These are phyloP conservation scores for Taphrina deformans DNA, from an alignment of 1,139 yeast genomes.

Conservation along the genomic window DNA sequence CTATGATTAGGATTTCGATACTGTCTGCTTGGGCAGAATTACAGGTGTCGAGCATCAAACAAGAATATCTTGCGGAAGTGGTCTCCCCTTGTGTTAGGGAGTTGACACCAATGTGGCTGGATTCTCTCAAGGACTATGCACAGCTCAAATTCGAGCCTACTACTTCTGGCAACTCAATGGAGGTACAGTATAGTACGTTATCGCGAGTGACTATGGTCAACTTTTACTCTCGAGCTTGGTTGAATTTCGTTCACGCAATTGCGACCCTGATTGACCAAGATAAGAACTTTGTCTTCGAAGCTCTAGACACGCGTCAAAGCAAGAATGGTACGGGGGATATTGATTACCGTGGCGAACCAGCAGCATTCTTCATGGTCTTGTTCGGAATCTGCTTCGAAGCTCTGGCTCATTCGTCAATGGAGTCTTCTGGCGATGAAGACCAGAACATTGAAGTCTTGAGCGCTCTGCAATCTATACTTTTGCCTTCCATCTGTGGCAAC, in stretches of 20 bases:
- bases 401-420: slow-evolving; percentile 47
- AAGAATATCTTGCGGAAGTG: slow-evolving; percentile 50
- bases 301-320: slow-evolving; percentile 46
- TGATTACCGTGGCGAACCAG: slow-evolving; percentile 56
- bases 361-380: slow-evolving; percentile 74
- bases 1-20: slow-evolving; percentile 66
- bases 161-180: slow-evolving; percentile 32
- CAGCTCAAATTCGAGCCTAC: slow-evolving; percentile 63
- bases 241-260: slow-evolving; percentile 73
- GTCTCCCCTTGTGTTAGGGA: slow-evolving; percentile 61
- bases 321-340: slow-evolving; percentile 40
- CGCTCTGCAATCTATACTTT: slow-evolving; percentile 61
- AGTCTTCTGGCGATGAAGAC: slow-evolving; percentile 24
- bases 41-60: slow-evolving; percentile 52
- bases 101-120: slow-evolving; percentile 76
- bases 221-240: slow-evolving; percentile 58
- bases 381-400: slow-evolving; percentile 84
- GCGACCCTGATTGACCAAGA: slow-evolving; percentile 64
- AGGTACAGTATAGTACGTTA: slow-evolving; percentile 26
- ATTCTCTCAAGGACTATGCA: slow-evolving; percentile 72
- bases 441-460: slow-evolving; percentile 52
- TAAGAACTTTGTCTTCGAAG: slow-evolving; percentile 49
- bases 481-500: slow-evolving; percentile 58
- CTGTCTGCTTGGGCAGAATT: slow-evolving; percentile 88
- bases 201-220: slow-evolving; percentile 25